Base-by-base conservation (phyloP, 2,329 filamentous ascomycete genomes). In the Claviceps cyperi region DNA sequence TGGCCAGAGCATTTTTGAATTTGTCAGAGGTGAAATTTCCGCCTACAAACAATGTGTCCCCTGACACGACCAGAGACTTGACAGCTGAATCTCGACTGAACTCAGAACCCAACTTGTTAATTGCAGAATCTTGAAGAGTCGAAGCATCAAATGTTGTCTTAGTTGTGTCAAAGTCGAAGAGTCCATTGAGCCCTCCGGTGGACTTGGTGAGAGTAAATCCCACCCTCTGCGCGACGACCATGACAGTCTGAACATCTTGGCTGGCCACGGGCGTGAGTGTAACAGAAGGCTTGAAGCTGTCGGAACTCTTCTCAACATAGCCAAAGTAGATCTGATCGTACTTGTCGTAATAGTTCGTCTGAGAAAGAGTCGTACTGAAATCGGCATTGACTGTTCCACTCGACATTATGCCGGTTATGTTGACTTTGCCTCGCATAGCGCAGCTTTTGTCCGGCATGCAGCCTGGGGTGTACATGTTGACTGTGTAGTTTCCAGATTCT, bases 331-430 rank as follows among this genome's bases (percentile, higher is more conserved):
- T 81, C 57, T 86, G 82, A 62, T 98, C 92, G 61, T 94, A 97
- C 66, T 98, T 98, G 71, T 97, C 91, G 64, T 83, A 94, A 63
- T 94, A 78, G 68, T 98, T 98, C 17, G 90, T 95, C 66, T 98
- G 92, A 62, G 78, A 94, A 7, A 96, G 69, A 0, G 77, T 75
- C 1, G 74, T 78, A 28, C 78, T 74, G 51, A 81, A 73, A 5
- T 77, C 71, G 37, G 65, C 62, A 47, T 69, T 57, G 58, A 66
- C 61, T 50, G 67, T 59, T 61, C 73, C 59, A 57, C 71, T 68
- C 2, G 80, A 76, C 71, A 92, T 81, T 22, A 74, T 75, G 36
- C 81, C 86, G 1, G 85, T 91, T 48, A 98, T 74, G 57, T 89
- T 89, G 51, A 96, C 83, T 59, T 81, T 78, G 15, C 91, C 92